Base-by-base conservation (phyloP, 495 filamentous ascomycete genomes). In the Penicillium cinerascens region DNA sequence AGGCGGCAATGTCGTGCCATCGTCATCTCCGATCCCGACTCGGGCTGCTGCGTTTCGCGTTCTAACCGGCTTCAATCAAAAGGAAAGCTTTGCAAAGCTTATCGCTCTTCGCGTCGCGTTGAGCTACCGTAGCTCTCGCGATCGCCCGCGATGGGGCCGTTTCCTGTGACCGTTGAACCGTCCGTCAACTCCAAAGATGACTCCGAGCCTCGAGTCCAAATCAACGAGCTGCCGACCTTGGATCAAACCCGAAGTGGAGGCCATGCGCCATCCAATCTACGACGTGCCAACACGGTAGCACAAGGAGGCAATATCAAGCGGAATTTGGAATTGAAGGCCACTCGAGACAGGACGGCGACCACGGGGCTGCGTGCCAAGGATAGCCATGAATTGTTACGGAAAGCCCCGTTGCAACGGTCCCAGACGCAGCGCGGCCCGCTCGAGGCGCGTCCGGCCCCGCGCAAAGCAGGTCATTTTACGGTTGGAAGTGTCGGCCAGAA, bases 401-500 rank as follows among this genome's bases (percentile, higher is more conserved):
- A 75, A 43, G 60, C 68, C 35, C 70, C 73, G 8, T 55, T 68
- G 39, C 76, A 71, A 61, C 71, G 67, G 22, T 65, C 67, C 7
- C 63, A 70, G 51, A 61, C 62, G 42, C 66, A 64, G 11, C 58
- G 67, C 11, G 47, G 45, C 13, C 58, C 64, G 18, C 64, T 63
- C 44, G 72, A 73, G 50, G 58, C 57, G n/a, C 62, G 63, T 59
- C 52, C 69, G 35, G 54, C 56, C 18, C 59, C 60, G 41, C 73
- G 74, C 54, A 77, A 74, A 71, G 88, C 85, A 22, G 79, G 88
- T 44, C 87, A 93, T 63, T 97, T 96, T 69, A 89, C 90, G 9
- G 92, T 97, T 49, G 91, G 88, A 21, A 97, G 95, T 72, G 87
- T 97, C 50, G 92, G 91, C 42, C 88, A 91, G 64, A 92, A 93